Evolutionary conservation across 345 rosid genomes (phyloP), one percentile per base, ranked within the genome.

Genomic region (Ailanthus altissimus): DNA sequence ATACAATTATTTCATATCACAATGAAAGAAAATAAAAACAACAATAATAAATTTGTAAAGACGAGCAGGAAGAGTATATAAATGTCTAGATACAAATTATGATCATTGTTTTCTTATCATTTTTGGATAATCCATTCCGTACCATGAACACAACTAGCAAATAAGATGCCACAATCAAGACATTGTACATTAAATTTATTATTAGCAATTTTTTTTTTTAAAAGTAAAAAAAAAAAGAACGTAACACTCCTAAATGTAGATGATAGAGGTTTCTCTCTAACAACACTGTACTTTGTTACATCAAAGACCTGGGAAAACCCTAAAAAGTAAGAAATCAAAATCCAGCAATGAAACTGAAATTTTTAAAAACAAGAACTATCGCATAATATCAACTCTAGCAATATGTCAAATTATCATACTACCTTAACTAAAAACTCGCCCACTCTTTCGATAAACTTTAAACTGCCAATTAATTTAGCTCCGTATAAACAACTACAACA

Each of bases 1-100:
- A 36, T 20, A 38, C 26, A 38, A 21, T 25, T 60, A 73, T 50
- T 53, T 49, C 77, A 75, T 72, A 68, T 58, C 60, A 54, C 9
- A 53, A 5, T 1, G 0, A 8, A 28, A 45, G 2, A 40, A 45
- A 23, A 40, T 18, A 45, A 40, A 20, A 60, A 62, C 46, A 43
- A 16, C 23, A 56, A 21, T 2, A 14, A 57, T 21, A 46, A 49
- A 10, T 18, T 56, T 47, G 5, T 10, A 38, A 23, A 21, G 1
- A 10, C 45, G 12, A 62, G 21, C 40, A 53, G 26, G 5, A 58
- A 25, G 7, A 9, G 16, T 4, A 51, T 20, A 42, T 8, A 70
- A 43, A 67, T 23, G 18, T 68, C 25, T 3, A 4, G 42, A 28
- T 49, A 25, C 57, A 23, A 15, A 18, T 2, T 32, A 15, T 6